Base-by-base conservation (phyloP, 768 basidiomycete species). In the Rhizopogon vulgaris region DNA sequence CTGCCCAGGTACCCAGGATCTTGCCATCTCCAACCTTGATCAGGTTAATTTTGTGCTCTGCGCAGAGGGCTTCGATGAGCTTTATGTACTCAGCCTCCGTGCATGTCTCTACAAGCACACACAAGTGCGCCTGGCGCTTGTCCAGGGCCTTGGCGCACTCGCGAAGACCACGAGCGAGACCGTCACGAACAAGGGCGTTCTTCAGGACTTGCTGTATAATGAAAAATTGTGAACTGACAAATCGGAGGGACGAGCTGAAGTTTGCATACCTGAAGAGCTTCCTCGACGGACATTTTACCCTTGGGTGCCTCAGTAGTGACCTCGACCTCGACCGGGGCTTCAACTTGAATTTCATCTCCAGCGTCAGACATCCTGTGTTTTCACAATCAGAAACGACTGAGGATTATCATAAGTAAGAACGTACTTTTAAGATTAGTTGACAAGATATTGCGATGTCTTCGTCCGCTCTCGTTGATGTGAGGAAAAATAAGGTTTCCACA, bases 31-130 rank as follows among this genome's bases (percentile, higher is more conserved):
- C 90, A 60, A 94, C 91, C 77, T 97, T 98, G 90, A 99, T 97
- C 58, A 99, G 78, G 79, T 94, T 93, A 78, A 98, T 97, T 75
- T 94, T 95, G 85, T 98, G 94, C 78, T 96, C 94, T 57, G 92
- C 89, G 70, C 95, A 98, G 68, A 99, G 92, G 47, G 95, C 95
- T 77, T 97, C 94, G 61, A 99, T 96, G 78, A 99, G 91, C 79
- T 97, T 98, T 84, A 96, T 90, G 82, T 99, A 98, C 75, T 97
- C 95, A 60, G 94, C 90, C 77, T 98, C 95, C 49, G 90, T 94
- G 80, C 94, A 96, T 52, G 93, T 93, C 84, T 99, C 95, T 69
- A 97, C 94, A 65, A 99, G 87, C 56, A 99, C 94, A 75, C 95
- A 98, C 43, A 98, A 80, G 73, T 98, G 95, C 52, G 94, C 95